These are phyloP conservation scores for Hyparrhenia diplandra DNA, from an alignment of 176 grass and related monocot genomes.

Conservation along the genomic window DNA sequence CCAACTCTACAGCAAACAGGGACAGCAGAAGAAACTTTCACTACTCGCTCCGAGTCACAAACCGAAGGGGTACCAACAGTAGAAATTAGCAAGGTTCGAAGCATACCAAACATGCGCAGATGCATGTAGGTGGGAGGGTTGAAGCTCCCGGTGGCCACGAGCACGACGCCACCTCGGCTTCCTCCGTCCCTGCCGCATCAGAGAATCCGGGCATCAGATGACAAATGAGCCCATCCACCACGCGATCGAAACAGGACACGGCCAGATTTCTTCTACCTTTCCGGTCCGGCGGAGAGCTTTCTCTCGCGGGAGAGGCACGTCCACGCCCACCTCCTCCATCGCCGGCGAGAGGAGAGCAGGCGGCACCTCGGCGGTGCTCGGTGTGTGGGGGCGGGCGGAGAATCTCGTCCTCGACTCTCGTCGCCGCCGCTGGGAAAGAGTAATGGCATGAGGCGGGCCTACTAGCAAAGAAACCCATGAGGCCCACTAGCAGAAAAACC, in stretches of 20 bases:
- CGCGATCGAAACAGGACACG: not conserved
- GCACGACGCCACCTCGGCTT: constrained; percentile 24
- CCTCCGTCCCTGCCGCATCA: constrained; percentile 24
- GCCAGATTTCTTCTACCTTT: not conserved
- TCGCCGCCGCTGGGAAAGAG: no score
- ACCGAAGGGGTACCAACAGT: not conserved
- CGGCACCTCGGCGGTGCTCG: not conserved
- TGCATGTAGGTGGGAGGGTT: constrained; percentile 97
- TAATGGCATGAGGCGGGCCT: no score
- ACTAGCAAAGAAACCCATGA: no score
- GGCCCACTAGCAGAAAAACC: no score
- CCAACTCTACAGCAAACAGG: constrained; percentile 45
- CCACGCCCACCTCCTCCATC: constrained; percentile 22
- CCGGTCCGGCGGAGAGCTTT: constrained; percentile 20
- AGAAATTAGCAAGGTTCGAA: not conserved
- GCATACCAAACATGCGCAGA: constrained; percentile 80
- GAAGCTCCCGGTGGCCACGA: constrained; percentile 82
- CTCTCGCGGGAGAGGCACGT: constrained; percentile 2
- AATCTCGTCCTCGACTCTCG: not conserved
- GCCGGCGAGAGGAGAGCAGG: not conserved
- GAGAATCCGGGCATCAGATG: constrained; percentile 8
- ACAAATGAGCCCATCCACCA: not conserved
- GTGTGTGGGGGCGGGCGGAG: not conserved
- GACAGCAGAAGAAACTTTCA: not conserved
- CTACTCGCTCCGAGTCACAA: not conserved